Evolutionary conservation across 176 grass and related monocot genomes (phyloP), one percentile per base, ranked within the genome.

Genomic region (Triticum timopheevii): DNA sequence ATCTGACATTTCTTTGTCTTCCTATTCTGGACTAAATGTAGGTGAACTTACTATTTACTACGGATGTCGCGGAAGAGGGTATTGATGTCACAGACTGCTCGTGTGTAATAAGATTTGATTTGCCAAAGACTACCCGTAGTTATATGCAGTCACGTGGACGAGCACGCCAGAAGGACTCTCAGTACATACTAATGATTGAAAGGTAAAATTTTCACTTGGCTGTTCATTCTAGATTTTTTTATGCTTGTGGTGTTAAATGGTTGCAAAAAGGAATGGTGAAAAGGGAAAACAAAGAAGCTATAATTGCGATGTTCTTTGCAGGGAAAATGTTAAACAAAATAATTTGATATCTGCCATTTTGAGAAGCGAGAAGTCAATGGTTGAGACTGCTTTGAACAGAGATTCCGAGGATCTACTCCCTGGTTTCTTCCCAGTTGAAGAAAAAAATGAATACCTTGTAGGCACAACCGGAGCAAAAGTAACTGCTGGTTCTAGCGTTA

Each of bases 61-160:
- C 96, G 84, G 96, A 98, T 84, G 91, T 98, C 30, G 91, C 90
- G 47, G 93, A 95, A 95, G 93, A 98, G 85, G 96, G 93, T 81
- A 84, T 92, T 25, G 11, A 95, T 38, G 47, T 98, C 65, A 91
- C 96, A 40, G 91, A 93, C 52, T 98, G 96, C 82, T 95, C 96
- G 0, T 94, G 86, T 90, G 96, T 98, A 30, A 86, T 98, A 88
- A 73, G 93, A 79, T 98, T 92, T 89, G 93, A 98, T 61, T 87
- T 98, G 68, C 96, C 93, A 54, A 95, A 76, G 75, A 98, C 96
- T 73, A 89, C 91, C 7, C 77, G 88, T 61, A 98, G 93, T 77
- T 98, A 92, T 84, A 81, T 98, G 61, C 93, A 94, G 58, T 98
- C 96, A 88, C 69, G 63, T 83, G 93, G 93, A 39, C 90, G 88